phyloP scores from a whole-genome alignment of 2,329 filamentous ascomycete genomes.

The Penicillium digitatum region DNA sequence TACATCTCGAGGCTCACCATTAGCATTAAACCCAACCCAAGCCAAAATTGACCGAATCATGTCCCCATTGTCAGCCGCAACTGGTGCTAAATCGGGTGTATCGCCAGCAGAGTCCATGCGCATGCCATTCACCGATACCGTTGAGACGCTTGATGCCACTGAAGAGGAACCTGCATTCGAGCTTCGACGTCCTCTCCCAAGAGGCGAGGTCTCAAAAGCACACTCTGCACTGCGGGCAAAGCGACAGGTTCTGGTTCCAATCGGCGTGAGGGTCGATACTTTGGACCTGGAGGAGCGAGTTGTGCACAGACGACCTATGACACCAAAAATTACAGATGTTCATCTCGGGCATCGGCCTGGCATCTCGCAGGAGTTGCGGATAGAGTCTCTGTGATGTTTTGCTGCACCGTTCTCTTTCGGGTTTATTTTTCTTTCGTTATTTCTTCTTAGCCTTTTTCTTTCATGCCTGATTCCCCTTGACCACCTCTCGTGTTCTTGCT shows the following conservation, averaged over 20 bases:
- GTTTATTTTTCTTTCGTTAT: not conserved
- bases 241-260: slow-evolving; percentile 38
- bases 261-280: slow-evolving; percentile 25
- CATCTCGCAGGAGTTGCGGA: slow-evolving; percentile 32
- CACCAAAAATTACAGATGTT: slow-evolving; percentile 29
- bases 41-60: slow-evolving; percentile 12
- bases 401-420: not conserved
- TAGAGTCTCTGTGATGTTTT: slow-evolving; percentile 26
- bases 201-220: slow-evolving; percentile 38
- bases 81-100: slow-evolving; percentile 7
- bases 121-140: slow-evolving; percentile 17
- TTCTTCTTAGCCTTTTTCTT: not conserved
- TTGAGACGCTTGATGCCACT: slow-evolving; percentile 9
- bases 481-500: not conserved
- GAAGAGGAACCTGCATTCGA: slow-evolving; percentile 9
- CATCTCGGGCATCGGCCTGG: slow-evolving; percentile 29
- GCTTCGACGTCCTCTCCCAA: not conserved
- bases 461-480: slow-evolving; percentile 5
- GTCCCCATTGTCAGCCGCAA: slow-evolving; percentile 13
- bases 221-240: slow-evolving; percentile 35
- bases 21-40: slow-evolving; percentile 11
- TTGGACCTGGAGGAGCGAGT: slow-evolving; percentile 29
- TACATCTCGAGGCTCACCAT: slow-evolving; percentile 15
- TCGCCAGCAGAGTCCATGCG: slow-evolving; percentile 17
- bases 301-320: slow-evolving; percentile 27